These are phyloP conservation scores for Sambucus nigra DNA, from an alignment of 129 eudicot species.

Conservation along the genomic window DNA sequence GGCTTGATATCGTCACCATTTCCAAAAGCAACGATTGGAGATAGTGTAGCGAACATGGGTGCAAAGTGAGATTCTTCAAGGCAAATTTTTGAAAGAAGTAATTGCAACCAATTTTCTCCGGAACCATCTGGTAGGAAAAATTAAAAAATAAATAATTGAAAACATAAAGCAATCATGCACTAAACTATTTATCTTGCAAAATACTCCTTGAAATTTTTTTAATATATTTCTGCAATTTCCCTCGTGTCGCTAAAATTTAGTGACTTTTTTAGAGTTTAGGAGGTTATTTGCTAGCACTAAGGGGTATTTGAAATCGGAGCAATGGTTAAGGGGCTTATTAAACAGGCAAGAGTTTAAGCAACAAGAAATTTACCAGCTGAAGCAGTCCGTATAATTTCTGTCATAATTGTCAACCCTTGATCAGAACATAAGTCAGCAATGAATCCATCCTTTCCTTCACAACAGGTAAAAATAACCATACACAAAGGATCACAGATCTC, in stretches of 20 bases:
- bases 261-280: too few relatives aligned
- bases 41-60: conserved; percentile 34
- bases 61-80: conserved; percentile 43
- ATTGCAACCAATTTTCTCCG: conserved; percentile 61
- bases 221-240: too few relatives aligned
- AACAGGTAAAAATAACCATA: conserved; percentile 64
- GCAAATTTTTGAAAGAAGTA: conserved; percentile 61
- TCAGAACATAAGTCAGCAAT: conserved; percentile 41
- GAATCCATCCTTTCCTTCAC: conserved; percentile 33
- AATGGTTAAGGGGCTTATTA: not conserved
- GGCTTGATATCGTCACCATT: conserved; percentile 6
- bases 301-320: too few relatives aligned
- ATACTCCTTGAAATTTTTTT: too few relatives aligned
- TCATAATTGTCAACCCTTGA: conserved; percentile 36
- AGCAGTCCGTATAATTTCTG: conserved; percentile 50
- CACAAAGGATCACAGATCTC: conserved; percentile 77
- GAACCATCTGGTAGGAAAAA: conserved; percentile 47
- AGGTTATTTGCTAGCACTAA: too few relatives aligned
- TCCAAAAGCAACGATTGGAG: conserved; percentile 2
- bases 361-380: conserved; percentile 33
- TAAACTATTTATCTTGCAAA: too few relatives aligned
- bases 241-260: too few relatives aligned
- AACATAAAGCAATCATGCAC: too few relatives aligned
- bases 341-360: not conserved
- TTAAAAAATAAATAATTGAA: conserved; percentile 3